phyloP scores from a whole-genome alignment of 192 early-diverging fungal species.

The Rhizophagus sp. region DNA sequence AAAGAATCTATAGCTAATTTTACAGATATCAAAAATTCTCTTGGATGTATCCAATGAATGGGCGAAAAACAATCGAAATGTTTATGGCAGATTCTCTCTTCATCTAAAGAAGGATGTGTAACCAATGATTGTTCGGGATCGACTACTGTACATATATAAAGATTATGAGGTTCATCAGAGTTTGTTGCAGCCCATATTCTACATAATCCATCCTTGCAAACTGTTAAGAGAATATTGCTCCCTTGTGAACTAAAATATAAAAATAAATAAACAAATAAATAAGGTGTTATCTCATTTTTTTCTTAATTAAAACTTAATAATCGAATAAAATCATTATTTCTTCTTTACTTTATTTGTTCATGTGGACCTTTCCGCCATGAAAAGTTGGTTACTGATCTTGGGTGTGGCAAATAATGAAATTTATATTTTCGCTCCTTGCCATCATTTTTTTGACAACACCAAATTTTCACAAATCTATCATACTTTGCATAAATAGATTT shows the following conservation, averaged over 20 bases:
- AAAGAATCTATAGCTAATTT: constrained; percentile 33
- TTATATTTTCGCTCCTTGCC: constrained; percentile 32
- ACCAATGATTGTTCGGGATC: constrained; percentile 66
- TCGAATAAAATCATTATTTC: neutral
- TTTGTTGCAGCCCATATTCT: constrained; percentile 69
- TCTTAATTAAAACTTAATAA: constrained; percentile 19
- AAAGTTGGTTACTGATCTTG: constrained; percentile 57
- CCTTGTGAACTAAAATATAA: neutral
- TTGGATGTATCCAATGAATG: constrained; percentile 60
- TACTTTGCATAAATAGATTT: constrained; percentile 37
- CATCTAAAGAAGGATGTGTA: constrained; percentile 28
- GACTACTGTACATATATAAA: constrained; percentile 69
- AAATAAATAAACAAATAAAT: too few species aligned
- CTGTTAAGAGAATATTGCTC: constrained; percentile 58
- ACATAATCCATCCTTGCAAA: constrained; percentile 66
- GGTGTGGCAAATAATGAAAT: constrained; percentile 72
- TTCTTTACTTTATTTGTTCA: neutral
- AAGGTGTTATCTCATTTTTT: neutral
- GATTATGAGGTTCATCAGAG: constrained; percentile 48
- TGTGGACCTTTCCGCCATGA: constrained; percentile 59
- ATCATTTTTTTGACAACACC: constrained; percentile 43
- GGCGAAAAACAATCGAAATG: constrained; percentile 44
- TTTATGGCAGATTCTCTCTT: neutral
- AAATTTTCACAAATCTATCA: constrained; percentile 68
- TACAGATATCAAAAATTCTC: constrained; percentile 52